Evolutionary conservation across 2,329 filamentous ascomycete species (phyloP), one percentile per base, ranked within the genome.

Genomic region (Neoscytalidium dimidiatum): DNA sequence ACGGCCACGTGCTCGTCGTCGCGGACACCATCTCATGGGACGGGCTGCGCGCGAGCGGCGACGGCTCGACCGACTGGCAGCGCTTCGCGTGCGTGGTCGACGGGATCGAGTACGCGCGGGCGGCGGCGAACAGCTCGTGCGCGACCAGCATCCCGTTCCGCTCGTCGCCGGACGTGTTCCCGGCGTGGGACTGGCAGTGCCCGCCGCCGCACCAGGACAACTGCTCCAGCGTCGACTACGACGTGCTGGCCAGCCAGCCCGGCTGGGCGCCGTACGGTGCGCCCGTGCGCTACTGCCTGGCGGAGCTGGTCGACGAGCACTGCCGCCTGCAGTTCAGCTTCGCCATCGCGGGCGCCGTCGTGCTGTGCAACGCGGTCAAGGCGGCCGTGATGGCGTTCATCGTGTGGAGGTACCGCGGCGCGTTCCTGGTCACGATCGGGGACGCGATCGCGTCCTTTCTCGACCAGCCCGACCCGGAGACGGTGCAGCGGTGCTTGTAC

Each of bases 391-490:
- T 48, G 44, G 44, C 19, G 3, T 23, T 69, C 6, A 71, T 74
- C 21, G 68, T 71, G 9, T 67, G 63, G 19, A 57, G 66, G 1
- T 67, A 67, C 11, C 68, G 68, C 17, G 64, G 62, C 1, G 8
- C 28, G 17, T 23, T 49, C 4, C 53, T 75, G 17, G 68, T 73
- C 31, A 74, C 70, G 2, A 67, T 71, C 13, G 73, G 70, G 17
- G 74, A 73, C 66, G 74, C 71, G 1, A 67, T 74, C 19, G 49
- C 66, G n/a, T 72, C 68, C 17, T 75, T 71, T 52, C 64, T 74
- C 8, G 64, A 66, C 5, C 14, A 65, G 7, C 66, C 69, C 5
- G 73, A 73, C 63, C 58, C 46, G 26, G 64, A 64, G 5, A 75
- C 72, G 3, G n/a, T 17, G n/a, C 26, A 28, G 5, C 69, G 69